A percentile compares a stretch with the other conserved stretches of the same genome.
These are phyloP conservation scores for Waltergamsia citrina DNA, from an alignment of 2,329 filamentous ascomycete genomes.

Conservation along the genomic window DNA sequence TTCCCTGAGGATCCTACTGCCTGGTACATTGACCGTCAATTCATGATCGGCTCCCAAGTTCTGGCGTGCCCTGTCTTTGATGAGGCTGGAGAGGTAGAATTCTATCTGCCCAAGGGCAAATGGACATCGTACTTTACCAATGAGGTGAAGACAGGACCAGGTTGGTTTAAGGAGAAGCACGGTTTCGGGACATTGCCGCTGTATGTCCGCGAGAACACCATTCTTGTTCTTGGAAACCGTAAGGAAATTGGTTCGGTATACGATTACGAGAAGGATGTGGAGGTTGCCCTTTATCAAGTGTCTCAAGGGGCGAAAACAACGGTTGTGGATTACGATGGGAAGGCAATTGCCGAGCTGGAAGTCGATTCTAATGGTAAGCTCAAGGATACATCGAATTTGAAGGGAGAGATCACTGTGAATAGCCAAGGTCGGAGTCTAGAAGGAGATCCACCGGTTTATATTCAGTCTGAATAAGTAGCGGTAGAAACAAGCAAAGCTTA, in stretches of 20 bases:
- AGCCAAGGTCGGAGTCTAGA: constrained; percentile 13
- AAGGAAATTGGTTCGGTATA: constrained; percentile 32
- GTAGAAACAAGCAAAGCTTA: too few species aligned
- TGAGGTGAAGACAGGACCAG: constrained; percentile 37
- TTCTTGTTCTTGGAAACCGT: constrained; percentile 33
- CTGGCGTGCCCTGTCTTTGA: constrained; percentile 57
- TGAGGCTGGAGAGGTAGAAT: constrained; percentile 53
- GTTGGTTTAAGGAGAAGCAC: constrained; percentile 52
- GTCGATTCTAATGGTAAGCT: constrained; percentile 28
- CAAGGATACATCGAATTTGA: constrained; percentile 25
- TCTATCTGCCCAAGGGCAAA: constrained; percentile 47
- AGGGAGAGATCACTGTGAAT: constrained; percentile 20
- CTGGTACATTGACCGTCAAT: constrained; percentile 61
- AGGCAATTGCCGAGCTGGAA: constrained; percentile 26
- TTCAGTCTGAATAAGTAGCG: constrained; percentile 9
- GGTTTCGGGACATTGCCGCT: constrained; percentile 48
- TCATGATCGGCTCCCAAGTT: constrained; percentile 60
- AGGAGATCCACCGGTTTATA: constrained; percentile 15
- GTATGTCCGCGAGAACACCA: constrained; percentile 44
- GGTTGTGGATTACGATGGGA: constrained; percentile 32
- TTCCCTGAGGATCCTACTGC: constrained; percentile 61
- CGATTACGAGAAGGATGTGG: constrained; percentile 34
- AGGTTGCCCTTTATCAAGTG: constrained; percentile 35
- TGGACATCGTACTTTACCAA: constrained; percentile 40
- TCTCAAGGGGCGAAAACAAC: constrained; percentile 27